Evolutionary conservation across 352 stramenopile genomes (phyloP), one percentile per base, ranked within the genome.

Genomic region (Phytopythium vexans): DNA sequence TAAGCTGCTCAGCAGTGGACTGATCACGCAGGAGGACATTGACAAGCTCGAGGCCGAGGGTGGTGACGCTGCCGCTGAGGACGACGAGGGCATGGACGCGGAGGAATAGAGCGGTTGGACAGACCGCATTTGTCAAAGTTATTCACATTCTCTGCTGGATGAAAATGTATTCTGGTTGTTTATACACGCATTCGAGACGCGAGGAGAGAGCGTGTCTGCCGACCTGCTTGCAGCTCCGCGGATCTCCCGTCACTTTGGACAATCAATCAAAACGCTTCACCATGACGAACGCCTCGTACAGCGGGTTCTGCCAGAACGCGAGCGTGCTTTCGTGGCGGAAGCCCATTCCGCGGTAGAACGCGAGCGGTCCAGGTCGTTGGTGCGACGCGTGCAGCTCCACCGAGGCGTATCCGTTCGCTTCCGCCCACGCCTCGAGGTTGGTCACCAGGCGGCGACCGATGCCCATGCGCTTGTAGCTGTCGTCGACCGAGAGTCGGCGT

Each of bases 11-110:
- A 84, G 82, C 52, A 89, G 71, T 52, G 84, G 84, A 0, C 58
- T 94, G 43, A 74, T 94, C 55, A 91, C 84, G 32, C 64, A 90
- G 61, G 82, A 92, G 40, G 84, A 94, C 50, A 86, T 94, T 62
- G 77, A 89, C 45, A 90, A 89, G 61, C 70, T 94, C 62, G 68
- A 88, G 48, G 66, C 72, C 4, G 79, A 88, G 33, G 66, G 70
- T 31, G 42, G 37, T 15, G 60, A 77, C 45, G 66, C 73, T 27
- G 56, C 77, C 9, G 66, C 44, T 37, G 68, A 62, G 38, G 68
- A 64, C 34, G 59, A 62, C 16, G 68, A 75, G 21, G 71, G 52
- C 55, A 87, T 86, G 72, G 77, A 85, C 43, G 60, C 69, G 41
- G 77, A 90, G 54, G 72, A 82, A 27, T 27, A 27, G 21, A 27